A percentile compares a stretch with the other conserved stretches of the same genome.
Conservation (phyloP, 1,139 yeast species). For the Sugiyamaella novakii region DNA sequence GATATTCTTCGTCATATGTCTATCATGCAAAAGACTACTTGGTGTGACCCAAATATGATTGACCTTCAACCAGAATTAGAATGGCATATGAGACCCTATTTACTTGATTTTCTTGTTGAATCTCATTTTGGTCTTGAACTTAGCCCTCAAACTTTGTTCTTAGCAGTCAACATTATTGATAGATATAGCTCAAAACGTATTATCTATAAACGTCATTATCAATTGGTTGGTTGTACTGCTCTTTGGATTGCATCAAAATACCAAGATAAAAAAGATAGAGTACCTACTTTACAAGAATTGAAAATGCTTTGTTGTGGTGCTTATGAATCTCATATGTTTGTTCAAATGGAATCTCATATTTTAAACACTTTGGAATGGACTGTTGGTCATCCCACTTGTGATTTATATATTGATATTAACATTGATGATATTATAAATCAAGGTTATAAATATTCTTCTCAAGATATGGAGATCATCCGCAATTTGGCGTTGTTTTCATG, state of each 20-base stretch:
- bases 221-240: constrained; percentile 89
- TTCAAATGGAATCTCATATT: constrained; percentile 94
- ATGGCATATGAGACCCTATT: constrained; percentile 90
- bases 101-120: constrained; percentile 80
- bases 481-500: constrained; percentile 63
- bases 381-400: constrained; percentile 57
- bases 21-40: constrained; percentile 37
- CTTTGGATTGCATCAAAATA: constrained; percentile 95
- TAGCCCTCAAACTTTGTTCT: constrained; percentile 75
- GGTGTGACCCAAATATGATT: constrained; percentile 58
- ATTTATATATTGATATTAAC: constrained; percentile 40
- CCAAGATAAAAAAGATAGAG: constrained; percentile 81
- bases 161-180: constrained; percentile 81
- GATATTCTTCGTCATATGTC: constrained; percentile 43
- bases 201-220: constrained; percentile 90
- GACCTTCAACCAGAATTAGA: constrained; percentile 89
- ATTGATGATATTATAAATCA: constrained; percentile 33
- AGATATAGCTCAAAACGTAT: constrained; percentile 89
- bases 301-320: constrained; percentile 79
- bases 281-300: constrained; percentile 79
- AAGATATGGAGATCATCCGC: constrained; percentile 48
- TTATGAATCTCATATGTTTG: constrained; percentile 86
- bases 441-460: constrained; percentile 31
- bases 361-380: constrained; percentile 84
- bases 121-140: constrained; percentile 76